These are phyloP conservation scores for Hevea brasiliensis DNA, from an alignment of 345 rosid genomes.

Conservation along the genomic window DNA sequence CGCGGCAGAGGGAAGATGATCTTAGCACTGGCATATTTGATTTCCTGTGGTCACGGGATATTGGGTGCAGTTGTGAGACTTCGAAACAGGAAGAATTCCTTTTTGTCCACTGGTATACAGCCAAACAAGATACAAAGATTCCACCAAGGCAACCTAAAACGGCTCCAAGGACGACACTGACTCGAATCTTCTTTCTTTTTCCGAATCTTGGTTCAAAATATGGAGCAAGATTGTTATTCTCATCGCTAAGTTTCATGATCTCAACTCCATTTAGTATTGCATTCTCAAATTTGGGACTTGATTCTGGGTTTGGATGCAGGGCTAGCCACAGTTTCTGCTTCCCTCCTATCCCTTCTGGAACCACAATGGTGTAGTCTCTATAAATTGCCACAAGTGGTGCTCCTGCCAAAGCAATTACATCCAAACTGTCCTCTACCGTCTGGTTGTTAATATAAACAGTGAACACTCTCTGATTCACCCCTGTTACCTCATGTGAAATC, in stretches of 20 bases:
- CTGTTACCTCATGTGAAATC: neutral
- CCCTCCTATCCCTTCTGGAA: neutral
- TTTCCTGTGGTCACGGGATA: neutral
- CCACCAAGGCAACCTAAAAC: neutral
- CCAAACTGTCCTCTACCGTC: neutral
- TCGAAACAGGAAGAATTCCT: neutral
- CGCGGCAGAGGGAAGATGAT: neutral
- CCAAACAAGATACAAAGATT: neutral
- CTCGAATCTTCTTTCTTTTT: neutral
- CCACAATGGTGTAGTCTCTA: neutral
- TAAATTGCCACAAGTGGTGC: neutral
- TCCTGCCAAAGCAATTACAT: conserved; percentile 7
- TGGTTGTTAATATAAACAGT: neutral
- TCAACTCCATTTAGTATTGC: conserved; percentile 17
- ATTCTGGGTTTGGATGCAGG: neutral
- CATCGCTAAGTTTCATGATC: conserved; percentile 13
- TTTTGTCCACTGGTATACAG: neutral
- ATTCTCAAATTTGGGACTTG: neutral
- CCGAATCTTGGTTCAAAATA: neutral
- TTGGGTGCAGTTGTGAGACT: neutral
- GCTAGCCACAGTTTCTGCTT: conserved; percentile 3
- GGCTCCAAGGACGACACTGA: neutral
- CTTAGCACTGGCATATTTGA: neutral
- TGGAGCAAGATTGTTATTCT: conserved; percentile 5
- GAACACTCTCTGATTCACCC: conserved; percentile 7